Evolutionary conservation across 2,329 filamentous ascomycete species (phyloP), one percentile per base, ranked within the genome.

Genomic region (Davidsoniella australis): DNA sequence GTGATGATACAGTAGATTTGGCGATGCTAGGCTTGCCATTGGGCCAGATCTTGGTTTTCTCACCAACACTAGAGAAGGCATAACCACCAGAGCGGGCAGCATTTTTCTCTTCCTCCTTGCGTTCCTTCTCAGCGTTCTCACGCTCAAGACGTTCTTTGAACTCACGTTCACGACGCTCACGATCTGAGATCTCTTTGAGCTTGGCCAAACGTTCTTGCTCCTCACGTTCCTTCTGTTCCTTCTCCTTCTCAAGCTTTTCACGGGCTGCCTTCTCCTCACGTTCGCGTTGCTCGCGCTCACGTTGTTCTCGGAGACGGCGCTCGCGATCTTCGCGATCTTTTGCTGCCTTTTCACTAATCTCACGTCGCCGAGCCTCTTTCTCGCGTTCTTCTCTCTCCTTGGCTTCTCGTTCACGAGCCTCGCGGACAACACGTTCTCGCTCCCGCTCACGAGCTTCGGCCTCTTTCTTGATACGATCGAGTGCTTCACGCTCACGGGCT

Each of bases 11-110:
- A 23, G 38, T 46, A 18, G 49, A 51, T 18, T 59, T 45, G 9
- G 61, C 56, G 38, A 57, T 57, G 4, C 50, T 68, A 49, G 70
- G 77, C 55, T 69, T 72, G 56, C 72, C 77, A 57, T 72, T 76
- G 5, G 80, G 79, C 73, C 81, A 85, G 56, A 78, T 78, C 62
- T 77, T 82, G 45, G 72, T 79, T 63, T 72, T 78, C 62, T 85
- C 80, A 46, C 80, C 80, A 18, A 80, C 73, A 29, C 76, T 72
- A 49, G 73, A 76, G 63, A 68, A 80, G 51, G 77, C 76, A 57
- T 81, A 80, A 68, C 55, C 61, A 57, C 55, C 57, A 56, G 47
- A 20, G 57, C 59, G 41, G 55, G 58, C 43, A 45, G 56, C 52
- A 16, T 57, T 58, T 50, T 56, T 60, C 52, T 60, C 53, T 52